Base-by-base conservation (phyloP, 352 stramenopile species). In the Phytophthora litchii region DNA sequence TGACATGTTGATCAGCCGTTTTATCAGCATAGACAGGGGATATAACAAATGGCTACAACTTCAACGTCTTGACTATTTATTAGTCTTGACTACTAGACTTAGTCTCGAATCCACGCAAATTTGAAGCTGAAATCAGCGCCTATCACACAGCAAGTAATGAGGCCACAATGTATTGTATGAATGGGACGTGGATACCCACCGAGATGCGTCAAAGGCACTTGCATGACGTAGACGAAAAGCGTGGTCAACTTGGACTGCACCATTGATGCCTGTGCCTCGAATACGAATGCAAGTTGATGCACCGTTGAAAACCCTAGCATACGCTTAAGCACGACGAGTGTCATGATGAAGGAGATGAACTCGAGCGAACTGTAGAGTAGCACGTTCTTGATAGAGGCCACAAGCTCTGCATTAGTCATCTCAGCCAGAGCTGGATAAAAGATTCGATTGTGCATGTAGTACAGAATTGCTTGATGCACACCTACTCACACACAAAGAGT, bases 271-370 rank as follows among this genome's bases (percentile, higher is more conserved):
- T 78, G 65, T 0, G 6, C 70, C 19, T 72, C 54, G 4, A 81
- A 46, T 19, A 82, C 70, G 32, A 82, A 79, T 2, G 60, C 49
- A 0, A 79, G 47, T 46, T 79, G 70, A 4, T 51, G 58, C 4
- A 71, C 3, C 2, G 56, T 29, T 14, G 68, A 76, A 25, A 72
- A 55, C 0, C 50, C 43, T 7, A 70, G 45, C 32, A 34, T 64
- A 9, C 35, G 43, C 41, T 62, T 53, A 2, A 76, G 38, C 0
- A 70, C 32, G 3, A 46, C 13, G 13, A 60, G 25, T 0, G 54
- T 37, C 19, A 58, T 49, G 8, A 57, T 14, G 0, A 73, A 25
- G 0, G 67, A 67, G 5, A 47, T 4, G 9, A 67, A 57, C 29
- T 70, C 63, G 6, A 76, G 27, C 3, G 32, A 43, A 4, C 61